These are phyloP conservation scores for Aspergillus bridgeri DNA, from an alignment of 495 filamentous ascomycete genomes.

Conservation along the genomic window DNA sequence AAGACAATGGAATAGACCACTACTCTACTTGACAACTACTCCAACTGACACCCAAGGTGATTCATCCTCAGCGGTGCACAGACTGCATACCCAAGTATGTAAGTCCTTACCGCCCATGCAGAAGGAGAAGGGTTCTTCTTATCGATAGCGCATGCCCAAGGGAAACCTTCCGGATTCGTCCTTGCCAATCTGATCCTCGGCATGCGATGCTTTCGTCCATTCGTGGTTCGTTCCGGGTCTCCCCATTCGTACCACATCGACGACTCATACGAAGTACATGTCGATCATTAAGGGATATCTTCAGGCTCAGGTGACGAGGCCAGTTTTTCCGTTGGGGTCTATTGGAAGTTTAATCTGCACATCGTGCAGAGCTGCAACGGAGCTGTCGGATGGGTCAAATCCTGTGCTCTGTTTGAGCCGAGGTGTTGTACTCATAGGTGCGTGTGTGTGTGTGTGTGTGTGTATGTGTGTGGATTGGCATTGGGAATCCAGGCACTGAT, in stretches of 20 bases:
- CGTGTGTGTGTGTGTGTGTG: not conserved
- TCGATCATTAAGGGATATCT: not conserved
- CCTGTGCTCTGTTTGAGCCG: no score
- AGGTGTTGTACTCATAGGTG: not conserved
- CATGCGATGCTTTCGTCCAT: not conserved
- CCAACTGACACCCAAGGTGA: no score
- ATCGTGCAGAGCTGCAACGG: not conserved
- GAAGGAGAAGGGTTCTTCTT: no score
- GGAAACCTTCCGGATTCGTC: constrained; percentile 1
- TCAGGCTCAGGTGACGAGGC: not conserved
- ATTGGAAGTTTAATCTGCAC: not conserved
- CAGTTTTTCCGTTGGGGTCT: not conserved
- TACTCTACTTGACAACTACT: no score
- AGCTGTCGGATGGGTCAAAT: not conserved
- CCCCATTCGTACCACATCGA: not conserved
- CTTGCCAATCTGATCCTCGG: no score
- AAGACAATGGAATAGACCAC: not conserved
- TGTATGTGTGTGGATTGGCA: not conserved
- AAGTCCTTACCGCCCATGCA: no score
- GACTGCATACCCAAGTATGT: no score
- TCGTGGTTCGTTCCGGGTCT: not conserved
- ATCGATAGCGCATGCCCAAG: not conserved
- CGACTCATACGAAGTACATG: not conserved
- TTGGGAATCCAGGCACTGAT: not conserved
- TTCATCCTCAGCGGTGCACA: no score